Base-by-base conservation (phyloP, 305 asterid genomes). In the Rubia occidens region DNA sequence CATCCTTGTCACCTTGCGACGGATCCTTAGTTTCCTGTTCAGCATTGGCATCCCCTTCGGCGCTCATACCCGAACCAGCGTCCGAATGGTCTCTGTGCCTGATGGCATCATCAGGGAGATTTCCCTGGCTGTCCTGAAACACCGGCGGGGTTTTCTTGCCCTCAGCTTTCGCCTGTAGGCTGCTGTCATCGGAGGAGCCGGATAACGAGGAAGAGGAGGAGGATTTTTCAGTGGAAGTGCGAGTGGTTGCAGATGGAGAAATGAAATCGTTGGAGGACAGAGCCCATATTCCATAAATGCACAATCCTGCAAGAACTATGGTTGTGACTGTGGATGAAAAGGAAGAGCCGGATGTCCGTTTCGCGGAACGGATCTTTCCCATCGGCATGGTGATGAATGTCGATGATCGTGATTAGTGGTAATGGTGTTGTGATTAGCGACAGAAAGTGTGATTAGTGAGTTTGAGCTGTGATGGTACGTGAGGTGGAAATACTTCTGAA, bases 211-310 rank as follows among this genome's bases (percentile, higher is more conserved):
- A 32, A 32, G 44, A 1, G 15, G 78, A 35, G 1, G 77, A 49
- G 15, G 78, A 72, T 54, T 71, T 61, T 35, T 72, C 68, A 10
- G 67, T 59, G 20, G 79, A n/a, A 10, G 83, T 53, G 11, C 70
- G 71, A 21, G 82, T 42, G 70, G 81, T 68, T 61, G 90, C 69
- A 56, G 75, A 75, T 3, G 90, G 77, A 0, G 88, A 80, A 60
- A 76, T 18, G 13, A 82, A 75, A 21, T 86, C 72, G 77, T 74
- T 80, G 6, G 95, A 81, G 51, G 88, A 74, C 0, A 91, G 81
- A 10, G 86, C 79, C 88, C 95, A 91, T 66, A 87, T 58, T 11
- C 88, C 87, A 5, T 87, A 62, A 0, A 83, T 76, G 45, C 95
- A 88, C 20, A 88, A 63, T 4, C 86, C 82, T 20, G 86, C 81